phyloP scores from a whole-genome alignment of 164 flowering plant species.

The Magnolia changhungtana region DNA sequence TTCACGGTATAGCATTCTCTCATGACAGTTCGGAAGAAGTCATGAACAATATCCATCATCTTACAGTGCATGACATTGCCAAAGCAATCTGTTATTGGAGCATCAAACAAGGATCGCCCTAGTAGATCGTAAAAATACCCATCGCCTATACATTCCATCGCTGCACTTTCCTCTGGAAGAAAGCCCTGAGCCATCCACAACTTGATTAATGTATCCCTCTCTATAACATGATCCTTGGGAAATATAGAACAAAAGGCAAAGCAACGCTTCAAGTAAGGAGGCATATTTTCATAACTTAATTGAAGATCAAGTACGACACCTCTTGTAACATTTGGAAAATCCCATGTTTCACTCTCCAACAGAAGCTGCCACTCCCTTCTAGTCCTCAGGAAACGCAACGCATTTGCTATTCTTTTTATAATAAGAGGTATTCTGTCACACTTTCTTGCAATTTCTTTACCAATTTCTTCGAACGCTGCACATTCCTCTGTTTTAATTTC shows the following conservation, averaged over 20 bases:
- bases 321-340: background rate
- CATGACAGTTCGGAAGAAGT: background rate
- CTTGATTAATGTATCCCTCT: background rate
- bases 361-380: conserved; percentile 3
- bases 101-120: background rate
- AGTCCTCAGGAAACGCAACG: background rate
- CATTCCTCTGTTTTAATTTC: background rate
- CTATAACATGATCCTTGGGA: background rate
- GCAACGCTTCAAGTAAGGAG: conserved; percentile 2
- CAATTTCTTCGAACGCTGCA: background rate
- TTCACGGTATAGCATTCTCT: too few relatives aligned
- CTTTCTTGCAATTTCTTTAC: conserved; percentile 1
- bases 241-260: conserved; percentile 8
- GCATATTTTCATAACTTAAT: conserved; percentile 14
- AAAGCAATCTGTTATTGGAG: too few relatives aligned
- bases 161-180: background rate
- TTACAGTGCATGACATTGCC: background rate
- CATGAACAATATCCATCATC: conserved; percentile 10
- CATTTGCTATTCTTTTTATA: conserved; percentile 2
- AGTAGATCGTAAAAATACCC: conserved; percentile 8
- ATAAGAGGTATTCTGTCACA: conserved; percentile 13
- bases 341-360: conserved; percentile 10
- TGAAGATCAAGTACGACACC: background rate
- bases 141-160: conserved; percentile 2
- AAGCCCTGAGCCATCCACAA: conserved; percentile 19